Conservation (phyloP, 2,329 filamentous ascomycete genomes). For the Microascus cirrosus region DNA sequence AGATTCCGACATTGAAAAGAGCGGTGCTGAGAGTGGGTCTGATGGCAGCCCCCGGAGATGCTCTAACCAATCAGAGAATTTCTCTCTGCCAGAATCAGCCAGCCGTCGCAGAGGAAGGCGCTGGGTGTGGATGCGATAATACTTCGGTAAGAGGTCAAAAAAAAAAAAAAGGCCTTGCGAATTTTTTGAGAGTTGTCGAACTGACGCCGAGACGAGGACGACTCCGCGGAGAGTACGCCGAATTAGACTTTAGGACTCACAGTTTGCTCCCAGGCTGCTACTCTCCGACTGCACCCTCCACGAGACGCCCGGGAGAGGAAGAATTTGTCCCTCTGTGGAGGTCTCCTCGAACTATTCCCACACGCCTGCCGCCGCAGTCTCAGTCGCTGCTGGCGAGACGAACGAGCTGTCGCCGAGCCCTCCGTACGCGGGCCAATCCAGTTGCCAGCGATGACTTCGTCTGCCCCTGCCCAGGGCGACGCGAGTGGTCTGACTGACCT, state of each 20-base stretch:
- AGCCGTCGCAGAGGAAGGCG: background rate
- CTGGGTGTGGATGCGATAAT: background rate
- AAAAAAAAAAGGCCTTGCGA: background rate
- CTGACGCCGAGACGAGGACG: background rate
- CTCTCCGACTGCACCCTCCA: background rate
- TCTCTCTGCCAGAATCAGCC: background rate
- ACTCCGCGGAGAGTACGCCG: background rate
- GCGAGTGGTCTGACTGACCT: constrained; percentile 14
- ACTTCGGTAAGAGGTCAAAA: background rate
- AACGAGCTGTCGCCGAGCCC: constrained; percentile 38
- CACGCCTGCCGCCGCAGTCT: background rate
- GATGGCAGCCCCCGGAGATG: background rate
- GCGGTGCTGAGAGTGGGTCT: background rate
- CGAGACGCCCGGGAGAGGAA: background rate
- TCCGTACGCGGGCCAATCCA: background rate
- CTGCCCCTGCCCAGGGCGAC: constrained; percentile 21
- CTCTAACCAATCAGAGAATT: background rate
- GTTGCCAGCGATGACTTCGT: constrained; percentile 51
- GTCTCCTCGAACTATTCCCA: background rate
- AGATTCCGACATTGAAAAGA: background rate
- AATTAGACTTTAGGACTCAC: background rate
- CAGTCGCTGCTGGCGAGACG: constrained; percentile 20
- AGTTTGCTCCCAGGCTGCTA: background rate
- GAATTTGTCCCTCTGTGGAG: background rate
- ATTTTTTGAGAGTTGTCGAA: background rate